phyloP scores from a whole-genome alignment of 208 protist genomes.

The Leishmania gerbilli region DNA sequence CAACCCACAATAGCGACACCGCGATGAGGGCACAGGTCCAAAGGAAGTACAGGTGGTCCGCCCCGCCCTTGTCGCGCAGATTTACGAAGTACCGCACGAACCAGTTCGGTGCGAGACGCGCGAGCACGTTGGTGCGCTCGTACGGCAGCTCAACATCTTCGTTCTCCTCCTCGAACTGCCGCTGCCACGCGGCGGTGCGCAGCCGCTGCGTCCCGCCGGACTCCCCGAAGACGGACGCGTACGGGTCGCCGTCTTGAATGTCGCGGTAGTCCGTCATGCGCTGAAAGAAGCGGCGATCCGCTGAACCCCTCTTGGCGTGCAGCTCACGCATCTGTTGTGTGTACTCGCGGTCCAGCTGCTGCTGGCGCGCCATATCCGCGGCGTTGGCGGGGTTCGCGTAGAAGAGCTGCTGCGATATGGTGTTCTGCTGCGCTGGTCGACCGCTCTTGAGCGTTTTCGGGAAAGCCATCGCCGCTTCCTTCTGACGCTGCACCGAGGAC shows the following conservation, averaged over 20 bases:
- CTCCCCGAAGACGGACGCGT: conserved; percentile 73
- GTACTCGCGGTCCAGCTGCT: conserved; percentile 48
- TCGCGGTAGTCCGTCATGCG: conserved; percentile 69
- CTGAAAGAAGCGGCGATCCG: conserved; percentile 73
- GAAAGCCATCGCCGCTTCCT: conserved; percentile 62
- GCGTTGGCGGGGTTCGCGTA: conserved; percentile 40
- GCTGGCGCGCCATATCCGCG: conserved; percentile 45
- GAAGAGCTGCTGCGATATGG: conserved; percentile 60
- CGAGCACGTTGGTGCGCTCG: conserved; percentile 79
- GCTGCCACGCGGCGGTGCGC: conserved; percentile 82
- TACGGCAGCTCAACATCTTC: conserved; percentile 79
- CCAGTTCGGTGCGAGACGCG: conserved; percentile 75
- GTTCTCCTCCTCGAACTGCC: conserved; percentile 90
- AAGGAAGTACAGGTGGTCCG: conserved; percentile 51
- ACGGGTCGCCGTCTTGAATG: conserved; percentile 75
- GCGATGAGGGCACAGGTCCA: conserved; percentile 28
- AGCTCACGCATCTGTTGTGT: conserved; percentile 44
- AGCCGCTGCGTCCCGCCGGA: conserved; percentile 44
- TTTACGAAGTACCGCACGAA: conserved; percentile 87
- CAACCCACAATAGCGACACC: conserved; percentile 36
- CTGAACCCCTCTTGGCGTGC: conserved; percentile 23
- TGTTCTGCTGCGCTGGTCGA: conserved; percentile 68
- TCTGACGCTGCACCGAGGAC: conserved; percentile 40
- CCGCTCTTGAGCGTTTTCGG: conserved; percentile 81
- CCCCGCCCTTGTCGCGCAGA: conserved; percentile 75